Percentiles rank a stretch among this genome's conserved stretches.
phyloP scores from a whole-genome alignment of 495 filamentous ascomycete genomes.

The Tuber magnatum region DNA sequence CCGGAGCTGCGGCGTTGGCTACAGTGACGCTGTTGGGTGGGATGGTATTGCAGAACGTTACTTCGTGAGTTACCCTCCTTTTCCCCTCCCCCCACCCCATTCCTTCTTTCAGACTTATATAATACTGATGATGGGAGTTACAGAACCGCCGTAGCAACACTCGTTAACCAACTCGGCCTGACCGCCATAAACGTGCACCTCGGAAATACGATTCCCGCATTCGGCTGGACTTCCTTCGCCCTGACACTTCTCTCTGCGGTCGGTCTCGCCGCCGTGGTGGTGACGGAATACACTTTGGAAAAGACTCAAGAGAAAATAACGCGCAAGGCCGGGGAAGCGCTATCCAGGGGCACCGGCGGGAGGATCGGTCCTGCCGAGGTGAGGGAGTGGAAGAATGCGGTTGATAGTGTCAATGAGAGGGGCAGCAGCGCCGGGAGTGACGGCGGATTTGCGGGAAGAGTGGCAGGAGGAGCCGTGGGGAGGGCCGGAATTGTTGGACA shows the following conservation, averaged over 20 bases:
- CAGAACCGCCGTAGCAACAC: conserved; percentile 32
- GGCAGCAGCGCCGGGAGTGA: background rate
- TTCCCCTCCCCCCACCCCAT: too few species aligned
- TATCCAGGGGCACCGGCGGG: conserved; percentile 21
- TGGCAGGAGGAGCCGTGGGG: background rate
- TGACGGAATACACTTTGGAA: conserved; percentile 27
- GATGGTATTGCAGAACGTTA: conserved; percentile 35
- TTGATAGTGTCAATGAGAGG: background rate
- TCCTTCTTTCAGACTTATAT: background rate
- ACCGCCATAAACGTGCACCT: conserved; percentile 26
- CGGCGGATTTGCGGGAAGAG: background rate
- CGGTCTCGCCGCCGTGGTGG: conserved; percentile 19
- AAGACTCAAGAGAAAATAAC: conserved; percentile 25
- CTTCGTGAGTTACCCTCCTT: conserved; percentile 19
- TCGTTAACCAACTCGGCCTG: conserved; percentile 34
- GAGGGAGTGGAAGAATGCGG: background rate
- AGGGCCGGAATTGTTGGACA: background rate
- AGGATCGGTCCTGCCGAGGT: background rate
- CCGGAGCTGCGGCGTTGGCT: conserved; percentile 10
- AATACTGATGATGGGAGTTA: background rate
- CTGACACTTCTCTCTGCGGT: conserved; percentile 20
- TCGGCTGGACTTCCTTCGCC: conserved; percentile 35
- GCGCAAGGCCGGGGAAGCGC: conserved; percentile 13
- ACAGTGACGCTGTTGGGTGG: conserved; percentile 24
- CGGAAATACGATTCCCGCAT: conserved; percentile 19